Base-by-base conservation (phyloP, 1,284 basidiomycete species). In the Hortiboletus rubellus region DNA sequence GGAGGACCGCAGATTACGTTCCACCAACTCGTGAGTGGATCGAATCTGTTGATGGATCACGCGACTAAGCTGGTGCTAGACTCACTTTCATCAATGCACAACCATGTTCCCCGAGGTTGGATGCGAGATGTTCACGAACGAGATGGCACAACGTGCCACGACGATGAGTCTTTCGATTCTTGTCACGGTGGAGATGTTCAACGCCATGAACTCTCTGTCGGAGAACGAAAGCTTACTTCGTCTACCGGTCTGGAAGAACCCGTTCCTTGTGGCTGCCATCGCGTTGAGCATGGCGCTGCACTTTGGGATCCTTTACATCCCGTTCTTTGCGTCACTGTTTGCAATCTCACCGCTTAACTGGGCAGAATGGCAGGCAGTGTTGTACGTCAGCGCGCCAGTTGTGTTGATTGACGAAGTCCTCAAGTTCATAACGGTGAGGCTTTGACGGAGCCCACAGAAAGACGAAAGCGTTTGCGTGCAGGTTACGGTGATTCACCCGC, bases 131-230 rank as follows among this genome's bases (percentile, higher is more conserved):
- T 98, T 99, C 76, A 86, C 87, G 43, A 90, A 94, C 70, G 82
- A 83, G 60, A 87, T 92, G 82, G 78, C 92, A 12, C 86, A 87
- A 66, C 85, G 83, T n/a, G 95, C 94, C 11, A 95, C 96, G 53
- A 99, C 97, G 24, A 94, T 98, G 80, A 95, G 92, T 62, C 79
- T 99, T 42, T 96, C 94, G 27, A 96, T 97, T 66, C 82, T 97
- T 53, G 95, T 97, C 51, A 91, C 87, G 12, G 83, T 99, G 54
- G 97, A 99, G 77, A 99, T 99, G 97, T 95, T 98, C 79, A 99
- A 99, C 77, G 96, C 96, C 22, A 94, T 97, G 86, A 98, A 98
- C 76, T 98, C 96, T 53, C 81, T 99, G 38, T 95, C 92, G n/a
- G 97, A 99, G 77, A 97, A 97, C 72, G 96, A 98, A 78, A 94